Percentiles rank a stretch among this genome's conserved stretches.
Evolutionary conservation across 805 yeast species (phyloP).

Genomic region (Schizosaccharomyces octosporus): DNA sequence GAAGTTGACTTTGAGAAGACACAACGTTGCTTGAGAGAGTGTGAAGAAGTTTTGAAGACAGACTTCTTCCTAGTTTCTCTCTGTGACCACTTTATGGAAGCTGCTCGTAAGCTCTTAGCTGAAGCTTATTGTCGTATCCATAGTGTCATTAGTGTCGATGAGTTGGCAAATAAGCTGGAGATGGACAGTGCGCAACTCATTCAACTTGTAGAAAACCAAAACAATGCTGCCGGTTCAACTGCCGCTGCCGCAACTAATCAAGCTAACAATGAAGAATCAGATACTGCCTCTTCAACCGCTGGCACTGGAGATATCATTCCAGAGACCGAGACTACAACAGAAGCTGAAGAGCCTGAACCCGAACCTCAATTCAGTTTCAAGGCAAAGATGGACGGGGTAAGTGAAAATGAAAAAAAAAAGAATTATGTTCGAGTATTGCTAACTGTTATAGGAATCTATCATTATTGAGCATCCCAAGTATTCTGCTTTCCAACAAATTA

Average conservation of each 20-base stretch:
- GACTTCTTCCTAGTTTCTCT: constrained; percentile 31
- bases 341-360: neutral
- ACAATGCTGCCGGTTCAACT: neutral
- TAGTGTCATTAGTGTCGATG: constrained; percentile 22
- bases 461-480: constrained; percentile 29
- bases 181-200: constrained; percentile 23
- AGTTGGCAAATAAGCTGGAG: constrained; percentile 22
- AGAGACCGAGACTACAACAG: neutral
- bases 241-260: neutral
- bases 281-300: neutral
- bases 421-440: neutral
- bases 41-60: constrained; percentile 23
- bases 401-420: neutral
- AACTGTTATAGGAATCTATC: constrained; percentile 20
- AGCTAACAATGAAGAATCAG: neutral
- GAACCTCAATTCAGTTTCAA: neutral
- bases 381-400: neutral
- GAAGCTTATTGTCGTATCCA: constrained; percentile 33
- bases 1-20: constrained; percentile 35
- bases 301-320: neutral
- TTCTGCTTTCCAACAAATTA: constrained; percentile 40
- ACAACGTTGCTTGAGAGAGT: constrained; percentile 22
- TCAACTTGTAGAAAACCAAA: constrained; percentile 13
- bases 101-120: constrained; percentile 26
- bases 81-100: constrained; percentile 20